Evolutionary conservation across 2,329 filamentous ascomycete genomes (phyloP).

Genomic region (Escovopsis weberi): DNA sequence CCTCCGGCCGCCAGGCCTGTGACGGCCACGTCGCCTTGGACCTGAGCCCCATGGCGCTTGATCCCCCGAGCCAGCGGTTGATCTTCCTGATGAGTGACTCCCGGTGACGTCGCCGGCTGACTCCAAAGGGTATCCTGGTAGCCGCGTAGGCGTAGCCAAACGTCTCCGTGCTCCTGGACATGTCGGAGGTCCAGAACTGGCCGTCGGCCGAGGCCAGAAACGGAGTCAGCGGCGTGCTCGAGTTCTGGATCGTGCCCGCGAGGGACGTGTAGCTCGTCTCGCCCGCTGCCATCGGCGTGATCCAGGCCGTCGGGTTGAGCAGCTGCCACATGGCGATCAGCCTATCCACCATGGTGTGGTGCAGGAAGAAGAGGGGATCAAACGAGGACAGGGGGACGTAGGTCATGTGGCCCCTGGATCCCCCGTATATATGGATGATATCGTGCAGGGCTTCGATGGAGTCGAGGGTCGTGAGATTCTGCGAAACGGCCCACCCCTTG

Average conservation of each 20-base stretch:
- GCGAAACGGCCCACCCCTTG: constrained; percentile 42
- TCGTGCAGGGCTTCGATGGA: constrained; percentile 53
- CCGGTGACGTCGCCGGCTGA: constrained; percentile 12
- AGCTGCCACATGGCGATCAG: constrained; percentile 65
- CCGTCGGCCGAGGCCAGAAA: constrained; percentile 46
- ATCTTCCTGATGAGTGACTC: constrained; percentile 28
- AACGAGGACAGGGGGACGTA: constrained; percentile 61
- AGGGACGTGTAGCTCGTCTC: constrained; percentile 47
- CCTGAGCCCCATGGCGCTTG: constrained; percentile 14
- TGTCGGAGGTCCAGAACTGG: constrained; percentile 54
- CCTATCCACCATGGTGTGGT: constrained; percentile 64
- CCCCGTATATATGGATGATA: constrained; percentile 44
- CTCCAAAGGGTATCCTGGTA: constrained; percentile 18
- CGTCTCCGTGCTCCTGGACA: constrained; percentile 38
- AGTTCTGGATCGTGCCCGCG: constrained; percentile 37
- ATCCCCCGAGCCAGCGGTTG: constrained; percentile 31
- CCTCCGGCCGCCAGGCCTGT: constrained; percentile 1
- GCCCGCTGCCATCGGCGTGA: constrained; percentile 39
- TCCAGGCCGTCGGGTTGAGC: constrained; percentile 53
- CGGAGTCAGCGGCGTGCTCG: constrained; percentile 46
- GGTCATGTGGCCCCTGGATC: constrained; percentile 51
- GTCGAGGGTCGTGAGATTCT: constrained; percentile 37
- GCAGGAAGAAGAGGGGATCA: constrained; percentile 66
- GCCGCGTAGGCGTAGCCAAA: constrained; percentile 70
- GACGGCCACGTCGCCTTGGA: constrained; percentile 1